phyloP scores from a whole-genome alignment of 2,329 filamentous ascomycete species.

The Calonectria leucothoes region DNA sequence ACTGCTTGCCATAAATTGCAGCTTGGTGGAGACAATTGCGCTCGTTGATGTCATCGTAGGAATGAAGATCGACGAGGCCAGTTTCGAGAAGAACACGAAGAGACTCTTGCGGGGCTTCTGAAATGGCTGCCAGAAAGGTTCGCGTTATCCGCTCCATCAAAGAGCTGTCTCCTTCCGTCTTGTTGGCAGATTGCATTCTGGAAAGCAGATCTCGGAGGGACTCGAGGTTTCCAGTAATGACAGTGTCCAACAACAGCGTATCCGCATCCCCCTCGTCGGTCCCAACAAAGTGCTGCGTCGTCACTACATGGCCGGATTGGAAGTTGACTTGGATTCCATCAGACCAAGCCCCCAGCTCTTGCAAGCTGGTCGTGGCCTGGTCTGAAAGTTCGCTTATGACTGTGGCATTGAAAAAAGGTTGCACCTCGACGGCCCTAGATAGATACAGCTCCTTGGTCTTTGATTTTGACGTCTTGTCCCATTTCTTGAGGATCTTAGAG shows the following conservation, averaged over 20 bases:
- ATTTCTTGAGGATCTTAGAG: slow-evolving; percentile 99
- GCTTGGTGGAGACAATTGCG: slow-evolving; percentile 96
- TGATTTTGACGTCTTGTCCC: slow-evolving; percentile 99
- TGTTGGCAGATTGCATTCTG: slow-evolving; percentile 70
- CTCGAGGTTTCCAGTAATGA: slow-evolving; percentile 82
- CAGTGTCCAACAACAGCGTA: slow-evolving; percentile 86
- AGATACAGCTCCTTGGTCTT: slow-evolving; percentile 98
- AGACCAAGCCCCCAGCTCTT: slow-evolving; percentile 96
- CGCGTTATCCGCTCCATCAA: slow-evolving; percentile 83
- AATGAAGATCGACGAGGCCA: slow-evolving; percentile 86
- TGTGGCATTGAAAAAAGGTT: slow-evolving; percentile 97
- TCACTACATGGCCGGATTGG: slow-evolving; percentile 75
- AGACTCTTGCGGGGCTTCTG: slow-evolving; percentile 83
- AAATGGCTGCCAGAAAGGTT: slow-evolving; percentile 90
- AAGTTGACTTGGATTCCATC: slow-evolving; percentile 95
- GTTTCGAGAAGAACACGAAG: slow-evolving; percentile 83
- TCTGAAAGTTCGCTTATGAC: slow-evolving; percentile 97
- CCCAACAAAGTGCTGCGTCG: slow-evolving; percentile 73
- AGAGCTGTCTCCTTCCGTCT: slow-evolving; percentile 67
- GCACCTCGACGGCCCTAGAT: slow-evolving; percentile 94
- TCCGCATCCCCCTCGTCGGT: slow-evolving; percentile 93
- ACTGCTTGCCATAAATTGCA: slow-evolving; percentile 89
- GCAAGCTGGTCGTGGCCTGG: slow-evolving; percentile 93
- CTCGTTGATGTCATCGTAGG: slow-evolving; percentile 97
- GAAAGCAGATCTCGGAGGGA: slow-evolving; percentile 84